phyloP scores from a whole-genome alignment of 768 basidiomycete genomes.

The Calocybe indica region DNA sequence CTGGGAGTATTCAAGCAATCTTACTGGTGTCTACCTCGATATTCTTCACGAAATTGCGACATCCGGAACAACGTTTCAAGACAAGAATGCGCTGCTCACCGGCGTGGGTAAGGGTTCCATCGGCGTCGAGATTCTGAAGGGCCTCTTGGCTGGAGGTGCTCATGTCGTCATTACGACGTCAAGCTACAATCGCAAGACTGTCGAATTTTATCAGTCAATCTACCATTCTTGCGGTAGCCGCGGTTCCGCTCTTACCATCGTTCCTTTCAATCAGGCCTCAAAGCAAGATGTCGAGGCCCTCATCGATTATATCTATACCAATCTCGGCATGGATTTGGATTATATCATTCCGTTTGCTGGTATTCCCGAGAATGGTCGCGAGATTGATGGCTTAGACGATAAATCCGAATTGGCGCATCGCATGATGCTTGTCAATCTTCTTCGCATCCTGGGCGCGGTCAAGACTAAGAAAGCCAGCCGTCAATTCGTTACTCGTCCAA shows the following conservation, averaged over 20 bases:
- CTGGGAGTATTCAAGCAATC: slow-evolving; percentile 97
- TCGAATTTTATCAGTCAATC: slow-evolving; percentile 98
- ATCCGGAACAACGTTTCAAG: slow-evolving; percentile 96
- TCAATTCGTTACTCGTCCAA: slow-evolving; percentile 95
- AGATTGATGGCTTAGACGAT: slow-evolving; percentile 96
- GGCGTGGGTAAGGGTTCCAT: slow-evolving; percentile 98
- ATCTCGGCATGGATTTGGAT: slow-evolving; percentile 93
- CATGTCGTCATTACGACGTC: slow-evolving; percentile 98
- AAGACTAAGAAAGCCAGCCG: slow-evolving; percentile 98
- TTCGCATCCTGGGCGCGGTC: slow-evolving; percentile 94
- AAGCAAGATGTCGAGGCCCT: slow-evolving; percentile 98
- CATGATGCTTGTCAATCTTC: slow-evolving; percentile 96
- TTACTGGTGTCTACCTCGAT: slow-evolving; percentile 94
- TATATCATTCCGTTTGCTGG: slow-evolving; percentile 99
- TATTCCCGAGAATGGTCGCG: slow-evolving; percentile 96
- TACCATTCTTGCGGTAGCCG: slow-evolving; percentile 94
- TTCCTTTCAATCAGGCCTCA: slow-evolving; percentile 98
- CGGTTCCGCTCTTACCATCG: slow-evolving; percentile 94
- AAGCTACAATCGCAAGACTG: slow-evolving; percentile 90
- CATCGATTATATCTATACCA: slow-evolving; percentile 96
- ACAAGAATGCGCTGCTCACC: slow-evolving; percentile 97
- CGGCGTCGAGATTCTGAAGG: slow-evolving; percentile 96
- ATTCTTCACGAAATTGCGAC: slow-evolving; percentile 98
- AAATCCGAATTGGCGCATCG: slow-evolving; percentile 97
- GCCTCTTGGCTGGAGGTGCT: slow-evolving; percentile 92